A percentile compares a stretch with the other conserved stretches of the same genome.
Conservation (phyloP, 1,284 basidiomycete species). For the Leccinum angustisporum region DNA sequence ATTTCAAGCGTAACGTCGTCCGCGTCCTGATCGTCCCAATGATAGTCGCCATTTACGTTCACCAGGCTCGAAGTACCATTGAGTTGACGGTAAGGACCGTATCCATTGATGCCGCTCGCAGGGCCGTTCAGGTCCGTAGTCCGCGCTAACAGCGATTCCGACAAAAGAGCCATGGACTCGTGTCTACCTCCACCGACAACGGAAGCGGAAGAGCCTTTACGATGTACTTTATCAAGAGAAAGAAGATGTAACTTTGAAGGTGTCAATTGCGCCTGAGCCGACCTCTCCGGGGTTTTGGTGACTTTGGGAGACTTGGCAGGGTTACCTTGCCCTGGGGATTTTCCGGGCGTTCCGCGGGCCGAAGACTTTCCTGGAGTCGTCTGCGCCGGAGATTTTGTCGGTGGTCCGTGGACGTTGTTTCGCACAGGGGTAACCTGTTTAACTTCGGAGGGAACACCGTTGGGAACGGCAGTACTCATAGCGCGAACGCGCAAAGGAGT, state of each 20-base stretch:
- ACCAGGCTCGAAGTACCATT: conserved; percentile 29
- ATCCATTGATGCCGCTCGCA: conserved; percentile 24
- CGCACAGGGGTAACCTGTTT: conserved; percentile 21
- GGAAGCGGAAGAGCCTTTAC: conserved; percentile 28
- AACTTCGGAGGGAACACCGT: neutral
- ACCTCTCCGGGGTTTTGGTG: conserved; percentile 21
- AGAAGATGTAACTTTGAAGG: conserved; percentile 20
- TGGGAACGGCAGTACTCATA: conserved; percentile 21
- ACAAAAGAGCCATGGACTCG: conserved; percentile 18
- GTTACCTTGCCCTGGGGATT: conserved; percentile 19
- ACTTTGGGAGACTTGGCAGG: conserved; percentile 27
- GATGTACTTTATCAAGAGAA: conserved; percentile 21
- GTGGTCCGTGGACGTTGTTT: conserved; percentile 15
- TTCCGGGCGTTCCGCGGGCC: conserved; percentile 17
- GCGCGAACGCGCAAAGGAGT: conserved; percentile 23
- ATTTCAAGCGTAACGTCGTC: conserved; percentile 57
- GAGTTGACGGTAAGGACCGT: conserved; percentile 15
- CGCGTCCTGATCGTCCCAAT: conserved; percentile 33
- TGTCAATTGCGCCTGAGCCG: conserved; percentile 18
- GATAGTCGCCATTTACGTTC: conserved; percentile 21
- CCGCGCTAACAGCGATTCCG: conserved; percentile 27
- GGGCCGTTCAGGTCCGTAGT: conserved; percentile 16
- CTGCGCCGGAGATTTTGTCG: conserved; percentile 16
- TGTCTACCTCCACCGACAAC: conserved; percentile 16
- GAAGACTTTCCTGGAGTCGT: conserved; percentile 23